A percentile compares a stretch with the other conserved stretches of the same genome.
These are phyloP conservation scores for Parastagonospora avenae DNA, from an alignment of 2,329 filamentous ascomycete genomes.

Conservation along the genomic window DNA sequence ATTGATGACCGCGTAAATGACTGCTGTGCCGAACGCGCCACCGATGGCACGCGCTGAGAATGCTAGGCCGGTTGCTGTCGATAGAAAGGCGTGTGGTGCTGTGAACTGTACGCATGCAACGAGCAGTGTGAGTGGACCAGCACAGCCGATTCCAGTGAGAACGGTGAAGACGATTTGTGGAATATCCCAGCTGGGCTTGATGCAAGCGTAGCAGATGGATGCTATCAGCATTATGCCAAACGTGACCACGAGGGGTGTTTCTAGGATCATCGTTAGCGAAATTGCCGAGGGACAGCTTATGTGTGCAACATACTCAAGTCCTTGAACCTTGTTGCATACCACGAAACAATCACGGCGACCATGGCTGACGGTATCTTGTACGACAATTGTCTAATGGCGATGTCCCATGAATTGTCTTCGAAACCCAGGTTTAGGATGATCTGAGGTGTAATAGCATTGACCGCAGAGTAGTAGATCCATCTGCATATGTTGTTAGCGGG, in stretches of 20 bases:
- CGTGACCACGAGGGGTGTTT: conserved; percentile 31
- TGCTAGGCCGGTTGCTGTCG: conserved; percentile 39
- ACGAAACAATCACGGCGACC: conserved; percentile 28
- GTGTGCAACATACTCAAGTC: conserved; percentile 28
- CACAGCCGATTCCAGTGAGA: conserved; percentile 32
- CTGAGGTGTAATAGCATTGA: conserved; percentile 39
- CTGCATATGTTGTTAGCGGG: conserved; percentile 63
- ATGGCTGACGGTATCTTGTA: conserved; percentile 33
- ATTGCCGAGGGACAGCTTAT: not conserved
- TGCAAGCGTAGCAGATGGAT: conserved; percentile 32
- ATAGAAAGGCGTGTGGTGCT: conserved; percentile 36
- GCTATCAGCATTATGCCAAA: conserved; percentile 36
- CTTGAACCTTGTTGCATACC: conserved; percentile 35
- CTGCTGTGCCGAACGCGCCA: conserved; percentile 38
- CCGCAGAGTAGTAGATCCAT: conserved; percentile 58
- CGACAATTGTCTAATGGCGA: conserved; percentile 35
- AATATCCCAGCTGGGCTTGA: conserved; percentile 29
- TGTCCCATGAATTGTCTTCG: conserved; percentile 37
- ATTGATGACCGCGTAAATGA: conserved; percentile 38
- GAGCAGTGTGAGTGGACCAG: conserved; percentile 38
- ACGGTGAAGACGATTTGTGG: conserved; percentile 35
- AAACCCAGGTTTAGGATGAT: conserved; percentile 39
- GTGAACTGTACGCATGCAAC: conserved; percentile 41
- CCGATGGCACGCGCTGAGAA: conserved; percentile 42
- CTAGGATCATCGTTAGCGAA: conserved; percentile 5